Evolutionary conservation across 2,329 filamentous ascomycete genomes (phyloP), one percentile per base, ranked within the genome.

Genomic region (Passalora sequoiae): DNA sequence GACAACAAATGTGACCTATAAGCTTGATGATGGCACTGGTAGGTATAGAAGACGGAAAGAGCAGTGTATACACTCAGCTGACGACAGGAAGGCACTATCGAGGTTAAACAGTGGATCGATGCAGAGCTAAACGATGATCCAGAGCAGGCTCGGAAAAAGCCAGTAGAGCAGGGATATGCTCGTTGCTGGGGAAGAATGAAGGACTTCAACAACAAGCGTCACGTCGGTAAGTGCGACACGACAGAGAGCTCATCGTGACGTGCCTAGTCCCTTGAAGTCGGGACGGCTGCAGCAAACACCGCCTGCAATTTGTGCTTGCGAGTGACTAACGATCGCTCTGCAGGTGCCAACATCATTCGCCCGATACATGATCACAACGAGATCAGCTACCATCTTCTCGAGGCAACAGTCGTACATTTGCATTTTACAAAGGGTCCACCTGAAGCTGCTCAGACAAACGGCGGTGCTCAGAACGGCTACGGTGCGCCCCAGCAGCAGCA

Each of bases 21-120:
- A 83, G 60, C 73, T 98, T 58, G 92, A 98, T 69, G 92, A 98
- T 67, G 92, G 92, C 64, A 98, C 94, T 1, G 89, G 88, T 47
- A 15, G 9, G 15, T 1, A 36, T 15, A 13, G 9, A 4, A 9
- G 17, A 12, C 8, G 12, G 3, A 19, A 16, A 19, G 13, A 33
- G 15, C 16, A 8, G 13, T 8, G 15, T 1, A 9, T 19, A 19
- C 4, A 10, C 16, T n/a, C 33, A 20, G 13, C 19, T 13, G 17
- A 22, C n/a, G 2, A 24, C 20, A 15, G 19, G 17, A 36, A 27
- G 50, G 51, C 3, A 76, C 82, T 49, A 83, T 96, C 58, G 94
- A 98, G 67, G 89, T 88, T 55, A 94, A 92, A 72, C 82, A 85
- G 65, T 94, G 86, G 84, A 75, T 86, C 44, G 84, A 91, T 67